phyloP scores from a whole-genome alignment of 768 basidiomycete genomes.

The Lactarius sp. region DNA sequence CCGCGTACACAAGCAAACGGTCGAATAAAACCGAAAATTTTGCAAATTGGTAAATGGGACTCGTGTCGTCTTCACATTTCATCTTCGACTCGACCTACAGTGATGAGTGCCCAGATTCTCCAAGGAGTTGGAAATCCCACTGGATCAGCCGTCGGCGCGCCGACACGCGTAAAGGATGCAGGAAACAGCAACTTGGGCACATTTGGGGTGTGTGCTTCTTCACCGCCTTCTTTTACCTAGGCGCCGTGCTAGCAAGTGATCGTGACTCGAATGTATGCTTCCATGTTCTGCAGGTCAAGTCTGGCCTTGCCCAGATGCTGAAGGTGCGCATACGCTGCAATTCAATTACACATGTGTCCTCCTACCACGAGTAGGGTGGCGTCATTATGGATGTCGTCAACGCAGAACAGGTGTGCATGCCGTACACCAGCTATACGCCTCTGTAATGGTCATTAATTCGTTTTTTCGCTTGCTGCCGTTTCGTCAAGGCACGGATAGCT shows the following conservation, averaged over 20 bases:
- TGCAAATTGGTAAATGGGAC: not conserved
- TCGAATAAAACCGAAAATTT: not conserved
- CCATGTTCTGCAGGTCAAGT: conserved; percentile 62
- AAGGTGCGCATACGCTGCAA: conserved; percentile 49
- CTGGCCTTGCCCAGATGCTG: conserved; percentile 94
- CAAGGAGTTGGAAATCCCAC: conserved; percentile 38
- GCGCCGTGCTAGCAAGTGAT: conserved; percentile 4
- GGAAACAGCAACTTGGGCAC: conserved; percentile 61
- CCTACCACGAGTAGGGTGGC: conserved; percentile 49
- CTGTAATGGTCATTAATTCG: not conserved
- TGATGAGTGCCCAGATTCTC: conserved; percentile 31
- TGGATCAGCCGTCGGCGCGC: conserved; percentile 42
- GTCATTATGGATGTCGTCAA: conserved; percentile 97
- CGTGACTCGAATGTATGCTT: conserved; percentile 15
- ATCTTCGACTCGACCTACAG: conserved; percentile 10
- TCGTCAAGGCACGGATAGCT: conserved; percentile 79
- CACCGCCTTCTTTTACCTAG: not conserved
- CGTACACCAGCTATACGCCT: not conserved
- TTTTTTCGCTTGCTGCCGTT: conserved; percentile 29
- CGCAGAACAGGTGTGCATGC: conserved; percentile 49
- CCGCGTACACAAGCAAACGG: not conserved
- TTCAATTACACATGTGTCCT: conserved; percentile 14
- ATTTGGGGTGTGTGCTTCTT: conserved; percentile 50
- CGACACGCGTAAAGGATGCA: conserved; percentile 50
- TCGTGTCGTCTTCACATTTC: not conserved